Evolutionary conservation across 176 grass and related monocot genomes (phyloP).

Genomic region (Zoysia pacifica): DNA sequence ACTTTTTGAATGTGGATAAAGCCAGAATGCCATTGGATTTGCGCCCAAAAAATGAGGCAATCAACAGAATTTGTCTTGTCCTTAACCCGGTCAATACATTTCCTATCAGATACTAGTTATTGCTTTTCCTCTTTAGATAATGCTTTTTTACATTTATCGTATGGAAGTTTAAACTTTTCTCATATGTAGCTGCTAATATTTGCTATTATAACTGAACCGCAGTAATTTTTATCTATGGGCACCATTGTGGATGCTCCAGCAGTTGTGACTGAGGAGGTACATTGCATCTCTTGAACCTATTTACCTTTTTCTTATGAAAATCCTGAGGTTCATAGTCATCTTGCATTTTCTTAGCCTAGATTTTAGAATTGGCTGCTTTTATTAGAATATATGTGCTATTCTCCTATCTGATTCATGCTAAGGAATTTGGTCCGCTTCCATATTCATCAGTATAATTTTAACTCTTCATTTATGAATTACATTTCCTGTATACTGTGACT

Average conservation of each 20-base stretch:
- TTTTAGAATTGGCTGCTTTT: too few species aligned
- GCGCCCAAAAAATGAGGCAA: too few species aligned
- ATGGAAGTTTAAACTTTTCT: slow-evolving; percentile 4
- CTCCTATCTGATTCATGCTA: too few species aligned
- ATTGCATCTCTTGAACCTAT: not conserved
- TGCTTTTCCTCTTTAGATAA: not conserved
- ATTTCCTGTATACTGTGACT: not conserved
- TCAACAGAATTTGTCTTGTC: too few species aligned
- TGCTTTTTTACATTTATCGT: not conserved
- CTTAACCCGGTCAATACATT: not conserved
- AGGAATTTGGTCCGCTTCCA: too few species aligned
- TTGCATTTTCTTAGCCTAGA: not conserved
- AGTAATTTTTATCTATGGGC: slow-evolving; percentile 46
- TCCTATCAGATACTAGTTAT: not conserved
- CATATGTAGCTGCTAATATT: not conserved
- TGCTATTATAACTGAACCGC: slow-evolving; percentile 10
- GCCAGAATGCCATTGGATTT: too few species aligned
- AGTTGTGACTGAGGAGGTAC: slow-evolving; percentile 31
- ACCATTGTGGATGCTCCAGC: slow-evolving; percentile 53
- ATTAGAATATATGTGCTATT: too few species aligned
- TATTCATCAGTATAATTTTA: not conserved
- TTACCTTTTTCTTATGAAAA: not conserved
- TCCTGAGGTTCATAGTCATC: not conserved
- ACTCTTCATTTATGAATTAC: not conserved
- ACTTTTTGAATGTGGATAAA: too few species aligned